Evolutionary conservation across 1,284 basidiomycete species (phyloP), one percentile per base, ranked within the genome.

Genomic region (Apiotrichum brassicae): DNA sequence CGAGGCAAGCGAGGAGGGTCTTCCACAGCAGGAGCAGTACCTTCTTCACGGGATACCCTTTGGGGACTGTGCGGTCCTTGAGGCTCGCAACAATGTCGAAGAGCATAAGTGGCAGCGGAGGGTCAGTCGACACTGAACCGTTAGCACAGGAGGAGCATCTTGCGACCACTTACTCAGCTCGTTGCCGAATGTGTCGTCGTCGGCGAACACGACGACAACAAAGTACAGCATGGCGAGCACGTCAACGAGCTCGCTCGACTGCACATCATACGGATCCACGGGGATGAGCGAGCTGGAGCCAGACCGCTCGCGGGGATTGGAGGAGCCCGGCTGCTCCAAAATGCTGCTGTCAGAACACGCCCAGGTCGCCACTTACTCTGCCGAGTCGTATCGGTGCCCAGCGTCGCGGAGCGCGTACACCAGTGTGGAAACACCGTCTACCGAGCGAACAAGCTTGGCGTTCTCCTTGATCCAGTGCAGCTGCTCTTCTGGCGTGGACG

Each of bases 11-110:
- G 30, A 99, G 77, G 25, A 98, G 75, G 0, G 88, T 85, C 73
- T 98, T 99, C 95, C 95, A 99, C 1, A 97, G 76, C 1, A 98
- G 81, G n/a, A 98, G 80, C 16, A 98, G 80, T 3, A 98, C 48
- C 48, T 57, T 57, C 48, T 95, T 95, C 58, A 94, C 87, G 0
- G 93, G 92, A 70, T 95, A 97, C 2, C 91, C 91, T 66, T 89
- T 93, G 5, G 91, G 87, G 16, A 58, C 48, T 63, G 86, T 88
- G 75, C 91, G 92, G 66, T 99, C 95, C 57, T 91, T 84, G 43
- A 98, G 76, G 26, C 84, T 83, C 18, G 92, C 85, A 9, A 98
- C 84, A 46, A 93, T 79, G 48, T 85, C 85, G 74, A 97, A 88
- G 18, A 98, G 78, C 69, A 92, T 93, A 16, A 95, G 84, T 3